These are phyloP conservation scores for Alternaria hordeiaustralica DNA, from an alignment of 2,329 filamentous ascomycete species.

Conservation along the genomic window DNA sequence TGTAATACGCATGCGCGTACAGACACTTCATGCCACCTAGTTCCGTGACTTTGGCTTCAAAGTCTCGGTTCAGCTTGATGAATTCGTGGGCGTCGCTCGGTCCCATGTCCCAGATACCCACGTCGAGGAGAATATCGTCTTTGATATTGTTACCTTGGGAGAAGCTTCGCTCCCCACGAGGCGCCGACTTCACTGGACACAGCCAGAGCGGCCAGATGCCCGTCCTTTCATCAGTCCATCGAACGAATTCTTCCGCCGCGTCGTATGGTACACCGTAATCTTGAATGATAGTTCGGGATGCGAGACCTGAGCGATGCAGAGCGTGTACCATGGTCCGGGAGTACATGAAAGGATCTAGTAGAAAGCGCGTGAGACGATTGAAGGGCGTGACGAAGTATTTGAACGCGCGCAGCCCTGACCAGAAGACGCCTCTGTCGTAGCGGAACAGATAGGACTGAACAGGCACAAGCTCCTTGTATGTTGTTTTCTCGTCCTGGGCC, in stretches of 20 bases:
- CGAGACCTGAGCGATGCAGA: constrained; percentile 64
- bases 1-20: constrained; percentile 86
- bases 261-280: constrained; percentile 66
- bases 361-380: constrained; percentile 63
- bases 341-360: constrained; percentile 67
- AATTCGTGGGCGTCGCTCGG: constrained; percentile 64
- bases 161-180: constrained; percentile 34
- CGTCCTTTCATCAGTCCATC: constrained; percentile 58
- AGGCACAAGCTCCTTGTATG: constrained; percentile 52
- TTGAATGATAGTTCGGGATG: constrained; percentile 66
- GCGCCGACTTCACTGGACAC: constrained; percentile 56
- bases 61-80: constrained; percentile 70
- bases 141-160: constrained; percentile 39
- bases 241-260: constrained; percentile 59
- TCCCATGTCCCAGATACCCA: constrained; percentile 81
- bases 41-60: constrained; percentile 73
- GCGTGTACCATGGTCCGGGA: constrained; percentile 69
- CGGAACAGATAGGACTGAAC: constrained; percentile 64
- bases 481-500: constrained; percentile 6
- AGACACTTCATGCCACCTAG: constrained; percentile 85
- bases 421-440: constrained; percentile 71
- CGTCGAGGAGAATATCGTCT: constrained; percentile 45
- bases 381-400: constrained; percentile 67
- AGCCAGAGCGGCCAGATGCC: constrained; percentile 66
- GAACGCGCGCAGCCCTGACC: constrained; percentile 67